A percentile compares a stretch with the other conserved stretches of the same genome.
Conservation (phyloP, 163 green algal species). For the Chloromonas sp. region DNA sequence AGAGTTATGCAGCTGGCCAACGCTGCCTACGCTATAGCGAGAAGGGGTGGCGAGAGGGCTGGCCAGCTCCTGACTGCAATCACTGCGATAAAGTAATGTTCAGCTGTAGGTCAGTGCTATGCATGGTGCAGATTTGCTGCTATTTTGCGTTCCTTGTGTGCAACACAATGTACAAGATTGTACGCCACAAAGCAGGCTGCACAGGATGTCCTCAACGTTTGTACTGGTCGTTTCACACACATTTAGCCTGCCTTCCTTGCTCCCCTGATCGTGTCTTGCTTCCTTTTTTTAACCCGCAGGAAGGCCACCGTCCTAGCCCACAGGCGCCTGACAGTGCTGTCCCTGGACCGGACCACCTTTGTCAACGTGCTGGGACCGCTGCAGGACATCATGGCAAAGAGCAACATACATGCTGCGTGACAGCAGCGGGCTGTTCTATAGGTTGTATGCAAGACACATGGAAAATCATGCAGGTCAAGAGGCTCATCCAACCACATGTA, state of each 20-base stretch:
- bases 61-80: too few relatives aligned
- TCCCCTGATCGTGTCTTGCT: background rate
- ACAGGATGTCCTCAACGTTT: too few relatives aligned
- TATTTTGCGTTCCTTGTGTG: background rate
- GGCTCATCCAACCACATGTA: too few relatives aligned
- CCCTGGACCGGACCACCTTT: slow-evolving; percentile 58
- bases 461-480: too few relatives aligned
- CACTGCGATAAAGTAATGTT: background rate
- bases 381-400: slow-evolving; percentile 71
- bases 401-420: slow-evolving; percentile 20
- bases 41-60: too few relatives aligned
- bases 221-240: too few relatives aligned
- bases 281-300: slow-evolving; percentile 16
- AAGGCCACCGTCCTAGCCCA: slow-evolving; percentile 26
- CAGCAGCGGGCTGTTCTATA: too few relatives aligned
- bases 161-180: background rate
- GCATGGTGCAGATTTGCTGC: background rate
- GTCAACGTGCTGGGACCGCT: slow-evolving; percentile 77
- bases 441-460: too few relatives aligned
- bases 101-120: background rate
- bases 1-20: background rate
- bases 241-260: background rate
- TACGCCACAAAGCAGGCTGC: too few relatives aligned
- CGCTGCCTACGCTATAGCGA: background rate
- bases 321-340: slow-evolving; percentile 21